Evolutionary conservation across 2,329 filamentous ascomycete genomes (phyloP), one percentile per base, ranked within the genome.

Genomic region (Colletotrichum sp.): DNA sequence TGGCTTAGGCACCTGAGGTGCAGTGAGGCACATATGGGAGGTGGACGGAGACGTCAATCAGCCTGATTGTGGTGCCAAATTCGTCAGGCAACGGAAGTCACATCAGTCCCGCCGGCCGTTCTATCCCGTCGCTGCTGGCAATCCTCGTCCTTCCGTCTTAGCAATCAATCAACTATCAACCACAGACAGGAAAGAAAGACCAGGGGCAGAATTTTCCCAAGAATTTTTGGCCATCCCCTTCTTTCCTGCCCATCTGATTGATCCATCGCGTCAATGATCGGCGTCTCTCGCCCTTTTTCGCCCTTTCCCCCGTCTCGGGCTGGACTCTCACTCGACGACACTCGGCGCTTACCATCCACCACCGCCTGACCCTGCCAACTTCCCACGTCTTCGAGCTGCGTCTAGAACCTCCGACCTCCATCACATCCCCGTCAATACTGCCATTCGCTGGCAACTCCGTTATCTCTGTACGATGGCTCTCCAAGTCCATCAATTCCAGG

Each of bases 1-100:
- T 57, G 54, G 54, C 54, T 24, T 21, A 8, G 43, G 54, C 18
- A 55, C 51, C 54, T 29, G 13, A 29, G 24, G 21, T 57, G 11
- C 43, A 21, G n/a, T 24, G 43, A 51, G 43, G n/a, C 43, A 51
- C 43, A 21, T 51, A n/a, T 12, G 8, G 47, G 66, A 58, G 59
- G 70, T 69, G 66, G 70, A 66, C 65, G 57, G 65, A 57, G 70
- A 66, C 65, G 69, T 65, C 66, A 58, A 69, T 29, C 34, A 64
- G 58, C 70, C 66, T 69, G 65, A 31, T 57, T 31, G 16, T 57
- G 55, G 43, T 57, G 34, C 27, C n/a, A 24, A 33, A 34, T 66
- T 59, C 18, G 36, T 11, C 13, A 34, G 54, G n/a, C 47, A 33
- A 27, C 24, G 24, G 24, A 27, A 38, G 11, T 1, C 29, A 31